phyloP scores from a whole-genome alignment of 148 eudicot genomes.

The Tetragonia tetragonoides region DNA sequence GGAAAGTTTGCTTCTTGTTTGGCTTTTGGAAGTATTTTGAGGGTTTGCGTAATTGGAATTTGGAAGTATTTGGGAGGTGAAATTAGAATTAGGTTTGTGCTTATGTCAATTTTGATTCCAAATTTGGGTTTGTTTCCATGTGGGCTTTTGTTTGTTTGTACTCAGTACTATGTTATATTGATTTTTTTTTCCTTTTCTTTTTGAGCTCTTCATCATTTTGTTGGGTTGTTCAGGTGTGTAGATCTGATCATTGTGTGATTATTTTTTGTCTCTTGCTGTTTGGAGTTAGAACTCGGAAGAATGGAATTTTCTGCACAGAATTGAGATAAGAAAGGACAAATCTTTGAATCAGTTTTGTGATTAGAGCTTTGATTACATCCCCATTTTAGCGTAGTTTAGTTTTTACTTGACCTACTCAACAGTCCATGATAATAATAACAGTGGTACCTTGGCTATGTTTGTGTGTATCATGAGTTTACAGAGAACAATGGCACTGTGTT shows the following conservation, averaged over 20 bases:
- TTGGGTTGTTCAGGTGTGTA: no score
- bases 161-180: no score
- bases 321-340: no score
- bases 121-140: not conserved
- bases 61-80: not conserved
- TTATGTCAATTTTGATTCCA: not conserved
- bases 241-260: not conserved
- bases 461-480: no score
- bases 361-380: not conserved
- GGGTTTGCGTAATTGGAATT: not conserved
- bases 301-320: not conserved
- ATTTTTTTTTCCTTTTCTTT: no score
- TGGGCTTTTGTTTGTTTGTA: not conserved
- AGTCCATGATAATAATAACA: not conserved
- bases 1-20: not conserved
- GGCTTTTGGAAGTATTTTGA: not conserved
- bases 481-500: no score
- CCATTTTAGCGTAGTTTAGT: not conserved
- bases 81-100: not conserved
- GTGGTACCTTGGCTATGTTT: no score
- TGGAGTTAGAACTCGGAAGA: not conserved
- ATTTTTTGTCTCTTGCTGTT: not conserved
- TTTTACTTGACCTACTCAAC: not conserved
- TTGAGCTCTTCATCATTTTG: not conserved
- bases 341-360: not conserved